Evolutionary conservation across 1,284 basidiomycete species (phyloP).

Genomic region (Heterobasidion annosum): DNA sequence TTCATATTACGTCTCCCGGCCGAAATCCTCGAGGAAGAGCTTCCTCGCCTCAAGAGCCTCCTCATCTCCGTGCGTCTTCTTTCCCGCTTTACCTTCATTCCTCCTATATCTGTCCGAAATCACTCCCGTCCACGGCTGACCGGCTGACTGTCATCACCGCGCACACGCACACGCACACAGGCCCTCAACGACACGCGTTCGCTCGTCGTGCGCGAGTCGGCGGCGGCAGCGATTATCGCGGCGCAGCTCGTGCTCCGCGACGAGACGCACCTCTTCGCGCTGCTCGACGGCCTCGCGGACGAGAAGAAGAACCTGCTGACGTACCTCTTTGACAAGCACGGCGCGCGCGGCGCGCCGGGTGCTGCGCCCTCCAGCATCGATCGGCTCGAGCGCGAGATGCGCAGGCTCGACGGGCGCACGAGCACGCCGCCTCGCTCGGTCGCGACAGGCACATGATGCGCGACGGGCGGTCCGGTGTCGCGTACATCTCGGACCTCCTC

Average conservation of each 20-base stretch:
- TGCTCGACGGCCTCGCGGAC: slow-evolving; percentile 70
- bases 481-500: neutral
- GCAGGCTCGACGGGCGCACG: slow-evolving; percentile 63
- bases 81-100: neutral
- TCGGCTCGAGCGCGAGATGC: slow-evolving; percentile 68
- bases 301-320: slow-evolving; percentile 83
- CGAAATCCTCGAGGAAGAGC: slow-evolving; percentile 78
- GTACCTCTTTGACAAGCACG: slow-evolving; percentile 79
- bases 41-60: slow-evolving; percentile 63
- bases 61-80: slow-evolving; percentile 50
- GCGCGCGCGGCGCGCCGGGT: slow-evolving; percentile 39
- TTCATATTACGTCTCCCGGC: slow-evolving; percentile 70
- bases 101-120: neutral
- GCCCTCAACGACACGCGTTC: slow-evolving; percentile 64
- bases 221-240: slow-evolving; percentile 71
- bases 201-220: slow-evolving; percentile 72
- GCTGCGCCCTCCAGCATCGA: slow-evolving; percentile 34
- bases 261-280: slow-evolving; percentile 69
- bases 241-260: slow-evolving; percentile 73
- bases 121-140: neutral
- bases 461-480: neutral
- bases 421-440: slow-evolving; percentile 44
- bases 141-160: neutral
- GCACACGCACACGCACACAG: slow-evolving; percentile 22
- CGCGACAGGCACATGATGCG: neutral